A percentile compares a stretch with the other conserved stretches of the same genome.
Evolutionary conservation across 2,329 filamentous ascomycete genomes (phyloP).

Genomic region (Xylaria sp.): DNA sequence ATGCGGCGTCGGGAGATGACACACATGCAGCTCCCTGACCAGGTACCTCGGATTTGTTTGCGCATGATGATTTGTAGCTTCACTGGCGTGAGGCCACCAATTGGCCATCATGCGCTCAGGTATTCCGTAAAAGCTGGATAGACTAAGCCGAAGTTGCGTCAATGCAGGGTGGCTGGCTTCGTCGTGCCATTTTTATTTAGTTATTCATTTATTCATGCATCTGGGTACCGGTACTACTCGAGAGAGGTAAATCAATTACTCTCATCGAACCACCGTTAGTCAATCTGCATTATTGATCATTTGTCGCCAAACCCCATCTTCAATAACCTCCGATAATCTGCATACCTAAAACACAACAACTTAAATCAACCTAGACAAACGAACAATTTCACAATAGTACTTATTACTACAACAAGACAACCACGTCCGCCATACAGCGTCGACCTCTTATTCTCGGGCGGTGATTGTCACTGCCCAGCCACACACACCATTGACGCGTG

Average conservation of each 20-base stretch:
- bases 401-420: neutral
- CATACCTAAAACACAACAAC: neutral
- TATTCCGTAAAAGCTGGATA: slow-evolving; percentile 1
- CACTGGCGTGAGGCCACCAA: slow-evolving; percentile 28
- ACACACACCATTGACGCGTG: slow-evolving; percentile 47
- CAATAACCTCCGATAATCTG: neutral
- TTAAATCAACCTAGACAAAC: slow-evolving; percentile 7
- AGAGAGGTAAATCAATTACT: neutral
- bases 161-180: slow-evolving; percentile 22
- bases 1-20: slow-evolving; percentile 27
- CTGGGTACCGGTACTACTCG: neutral
- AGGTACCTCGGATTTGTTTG: slow-evolving; percentile 19
- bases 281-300: neutral
- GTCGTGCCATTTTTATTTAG: neutral
- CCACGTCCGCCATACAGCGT: slow-evolving; percentile 13
- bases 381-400: slow-evolving; percentile 6
- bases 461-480: slow-evolving; percentile 42
- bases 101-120: slow-evolving; percentile 19
- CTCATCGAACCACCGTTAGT: slow-evolving; percentile 17
- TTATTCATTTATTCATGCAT: slow-evolving; percentile 8
- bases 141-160: slow-evolving; percentile 20
- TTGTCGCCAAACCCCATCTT: neutral
- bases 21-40: slow-evolving; percentile 29
- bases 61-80: slow-evolving; percentile 31
- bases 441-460: slow-evolving; percentile 20